A percentile compares a stretch with the other conserved stretches of the same genome.
phyloP scores from a whole-genome alignment of 192 early-diverging fungal species.

The Coemansia sp. region DNA sequence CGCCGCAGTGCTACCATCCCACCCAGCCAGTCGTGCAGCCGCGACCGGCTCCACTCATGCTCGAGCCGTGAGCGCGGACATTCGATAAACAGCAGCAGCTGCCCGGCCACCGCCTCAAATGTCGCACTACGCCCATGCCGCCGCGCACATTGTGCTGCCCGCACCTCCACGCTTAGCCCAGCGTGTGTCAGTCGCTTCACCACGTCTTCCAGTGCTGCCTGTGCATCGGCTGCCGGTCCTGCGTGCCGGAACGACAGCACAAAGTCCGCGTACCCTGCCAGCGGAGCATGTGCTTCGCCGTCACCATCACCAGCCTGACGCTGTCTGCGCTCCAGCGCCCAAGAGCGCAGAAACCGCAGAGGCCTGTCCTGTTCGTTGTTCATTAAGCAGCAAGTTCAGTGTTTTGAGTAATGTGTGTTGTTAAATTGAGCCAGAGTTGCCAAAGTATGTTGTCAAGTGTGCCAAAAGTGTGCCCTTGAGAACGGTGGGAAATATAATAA shows the following conservation, averaged over 20 bases:
- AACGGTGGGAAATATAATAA: background rate
- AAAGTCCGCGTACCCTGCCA: slow-evolving; percentile 42
- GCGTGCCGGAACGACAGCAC: slow-evolving; percentile 35
- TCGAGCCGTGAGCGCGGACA: slow-evolving; percentile 61
- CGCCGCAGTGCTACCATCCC: slow-evolving; percentile 59
- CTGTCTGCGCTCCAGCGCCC: slow-evolving; percentile 29
- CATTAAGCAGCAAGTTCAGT: background rate
- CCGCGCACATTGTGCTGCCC: slow-evolving; percentile 54
- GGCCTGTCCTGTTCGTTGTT: background rate
- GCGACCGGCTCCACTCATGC: slow-evolving; percentile 50
- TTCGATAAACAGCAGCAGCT: slow-evolving; percentile 65
- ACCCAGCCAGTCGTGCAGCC: slow-evolving; percentile 71
- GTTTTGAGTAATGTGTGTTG: background rate
- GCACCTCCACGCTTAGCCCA: slow-evolving; percentile 65
- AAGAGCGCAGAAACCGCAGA: slow-evolving; percentile 25
- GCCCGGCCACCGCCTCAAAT: slow-evolving; percentile 24
- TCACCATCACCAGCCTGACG: background rate
- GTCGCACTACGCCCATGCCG: slow-evolving; percentile 4
- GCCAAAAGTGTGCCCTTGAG: background rate
- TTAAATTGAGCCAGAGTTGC: background rate
- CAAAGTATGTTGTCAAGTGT: too few relatives aligned
- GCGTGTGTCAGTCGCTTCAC: slow-evolving; percentile 58
- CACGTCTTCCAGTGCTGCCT: slow-evolving; percentile 56
- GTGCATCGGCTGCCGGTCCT: slow-evolving; percentile 10
- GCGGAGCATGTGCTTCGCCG: slow-evolving; percentile 2